Evolutionary conservation across 2,329 filamentous ascomycete genomes (phyloP).

Genomic region (Paraphaeosphaeria sporulosa): DNA sequence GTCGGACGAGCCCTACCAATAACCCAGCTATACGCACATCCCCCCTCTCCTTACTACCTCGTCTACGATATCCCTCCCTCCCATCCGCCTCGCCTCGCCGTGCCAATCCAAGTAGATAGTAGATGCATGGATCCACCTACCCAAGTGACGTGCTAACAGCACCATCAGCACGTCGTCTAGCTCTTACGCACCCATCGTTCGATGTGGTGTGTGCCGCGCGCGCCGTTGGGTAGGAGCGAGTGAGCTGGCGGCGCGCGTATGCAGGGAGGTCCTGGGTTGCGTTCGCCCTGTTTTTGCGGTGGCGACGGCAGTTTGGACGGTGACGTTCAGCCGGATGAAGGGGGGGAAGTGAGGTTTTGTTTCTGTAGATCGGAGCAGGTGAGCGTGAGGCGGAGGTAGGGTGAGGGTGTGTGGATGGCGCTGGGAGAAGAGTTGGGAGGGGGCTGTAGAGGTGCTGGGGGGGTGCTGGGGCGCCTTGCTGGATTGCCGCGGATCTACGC

Average conservation of each 20-base stretch:
- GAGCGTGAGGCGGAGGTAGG: too few species aligned
- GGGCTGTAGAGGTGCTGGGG: too few species aligned
- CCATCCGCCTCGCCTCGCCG: too few species aligned
- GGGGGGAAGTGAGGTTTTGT: too few species aligned
- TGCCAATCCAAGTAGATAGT: background rate
- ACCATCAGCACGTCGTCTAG: constrained; percentile 5
- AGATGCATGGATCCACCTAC: background rate
- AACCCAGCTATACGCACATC: background rate
- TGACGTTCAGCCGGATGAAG: background rate
- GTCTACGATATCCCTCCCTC: background rate
- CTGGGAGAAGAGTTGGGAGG: too few species aligned
- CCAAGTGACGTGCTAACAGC: background rate
- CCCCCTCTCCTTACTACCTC: background rate
- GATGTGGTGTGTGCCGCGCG: background rate
- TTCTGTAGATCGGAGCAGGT: background rate
- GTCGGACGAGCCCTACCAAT: too few species aligned
- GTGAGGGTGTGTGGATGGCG: too few species aligned
- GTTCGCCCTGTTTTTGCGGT: background rate
- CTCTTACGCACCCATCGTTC: background rate
- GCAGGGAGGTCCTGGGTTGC: constrained; percentile 10
- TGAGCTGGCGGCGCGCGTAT: background rate
- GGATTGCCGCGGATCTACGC: too few species aligned
- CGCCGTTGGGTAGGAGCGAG: background rate
- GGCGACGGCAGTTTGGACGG: background rate
- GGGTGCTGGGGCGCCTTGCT: too few species aligned